Base-by-base conservation (phyloP, 73 alveolate species). In the Symbiodinium natans region DNA sequence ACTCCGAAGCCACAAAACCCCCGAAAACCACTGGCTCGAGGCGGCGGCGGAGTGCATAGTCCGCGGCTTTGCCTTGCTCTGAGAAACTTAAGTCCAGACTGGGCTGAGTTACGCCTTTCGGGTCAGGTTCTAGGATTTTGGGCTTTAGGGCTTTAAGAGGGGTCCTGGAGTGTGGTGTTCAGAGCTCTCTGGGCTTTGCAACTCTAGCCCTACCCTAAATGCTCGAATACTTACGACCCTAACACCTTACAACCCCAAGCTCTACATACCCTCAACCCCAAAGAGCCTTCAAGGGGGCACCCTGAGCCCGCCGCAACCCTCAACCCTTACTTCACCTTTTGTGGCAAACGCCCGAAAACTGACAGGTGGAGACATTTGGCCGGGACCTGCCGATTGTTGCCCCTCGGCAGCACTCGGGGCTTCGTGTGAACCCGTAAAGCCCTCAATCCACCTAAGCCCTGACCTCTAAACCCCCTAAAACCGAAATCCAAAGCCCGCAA, bases 21-120 rank as follows among this genome's bases (percentile, higher is more conserved):
- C n/a, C n/a, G 48, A 75, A 75, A 6, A 29, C 17, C 29, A 17
- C 10, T 31, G 43, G 34, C 40, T 13, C 9, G n/a, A 88, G 95
- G 95, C 95, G 19, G 95, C 95, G 1, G 95, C 95, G 1, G 95
- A 88, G n/a, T 88, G 95, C 25, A 27, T 88, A 40, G 95, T 88
- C 74, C 95, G 48, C 33, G 95, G 95, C n/a, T 88, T 59, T 27
- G 95, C 43, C 46, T 13, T 1, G n/a, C 42, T 0, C 83, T 21
- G 82, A 34, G 68, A 2, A 52, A n/a, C n/a, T n/a, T n/a, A n/a
- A n/a, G n/a, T n/a, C n/a, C n/a, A n/a, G n/a, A n/a, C n/a, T n/a
- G n/a, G n/a, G n/a, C n/a, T n/a, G n/a, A n/a, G n/a, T n/a, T n/a
- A n/a, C n/a, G n/a, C n/a, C n/a, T n/a, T n/a, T n/a, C n/a, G n/a